Percentiles rank a stretch among this genome's conserved stretches.
Evolutionary conservation across 352 stramenopile genomes (phyloP).

Genomic region (Phytopythium mirpurense): DNA sequence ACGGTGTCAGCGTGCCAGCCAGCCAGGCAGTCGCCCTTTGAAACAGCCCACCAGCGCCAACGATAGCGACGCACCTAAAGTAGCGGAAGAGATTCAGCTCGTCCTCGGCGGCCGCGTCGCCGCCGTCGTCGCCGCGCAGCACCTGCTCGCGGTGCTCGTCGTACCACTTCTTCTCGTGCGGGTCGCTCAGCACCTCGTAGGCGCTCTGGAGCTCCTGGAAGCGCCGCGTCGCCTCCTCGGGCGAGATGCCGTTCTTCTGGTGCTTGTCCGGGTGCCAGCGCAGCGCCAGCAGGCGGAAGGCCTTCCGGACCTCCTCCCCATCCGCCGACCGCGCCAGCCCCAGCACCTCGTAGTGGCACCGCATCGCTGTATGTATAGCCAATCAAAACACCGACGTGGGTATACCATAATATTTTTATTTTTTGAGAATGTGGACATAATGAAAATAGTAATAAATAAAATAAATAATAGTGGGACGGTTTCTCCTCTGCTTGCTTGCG

Average conservation of each 20-base stretch:
- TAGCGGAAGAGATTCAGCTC: conserved; percentile 75
- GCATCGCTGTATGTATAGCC: conserved; percentile 32
- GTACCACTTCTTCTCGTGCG: conserved; percentile 87
- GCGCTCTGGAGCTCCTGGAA: conserved; percentile 87
- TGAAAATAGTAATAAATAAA: no score
- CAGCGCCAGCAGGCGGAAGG: conserved; percentile 68
- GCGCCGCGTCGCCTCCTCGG: conserved; percentile 66
- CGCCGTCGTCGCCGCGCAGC: conserved; percentile 52
- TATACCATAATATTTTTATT: no score
- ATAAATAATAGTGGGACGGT: no score
- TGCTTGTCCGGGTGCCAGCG: conserved; percentile 87
- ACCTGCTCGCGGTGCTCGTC: conserved; percentile 87
- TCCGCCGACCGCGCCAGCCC: conserved; percentile 48
- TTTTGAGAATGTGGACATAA: no score
- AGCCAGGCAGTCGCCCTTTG: no score
- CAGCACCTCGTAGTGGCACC: conserved; percentile 84
- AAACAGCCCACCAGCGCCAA: neutral
- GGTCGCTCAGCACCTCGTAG: conserved; percentile 83
- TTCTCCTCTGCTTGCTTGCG: no score
- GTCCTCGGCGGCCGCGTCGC: conserved; percentile 23
- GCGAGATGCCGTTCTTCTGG: conserved; percentile 60
- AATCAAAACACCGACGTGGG: no score
- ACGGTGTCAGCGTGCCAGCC: neutral
- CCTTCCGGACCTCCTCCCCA: conserved; percentile 64
- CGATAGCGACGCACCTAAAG: conserved; percentile 40